Conservation (phyloP, 2,329 filamentous ascomycete species). For the Rhynchosporium agropyri region DNA sequence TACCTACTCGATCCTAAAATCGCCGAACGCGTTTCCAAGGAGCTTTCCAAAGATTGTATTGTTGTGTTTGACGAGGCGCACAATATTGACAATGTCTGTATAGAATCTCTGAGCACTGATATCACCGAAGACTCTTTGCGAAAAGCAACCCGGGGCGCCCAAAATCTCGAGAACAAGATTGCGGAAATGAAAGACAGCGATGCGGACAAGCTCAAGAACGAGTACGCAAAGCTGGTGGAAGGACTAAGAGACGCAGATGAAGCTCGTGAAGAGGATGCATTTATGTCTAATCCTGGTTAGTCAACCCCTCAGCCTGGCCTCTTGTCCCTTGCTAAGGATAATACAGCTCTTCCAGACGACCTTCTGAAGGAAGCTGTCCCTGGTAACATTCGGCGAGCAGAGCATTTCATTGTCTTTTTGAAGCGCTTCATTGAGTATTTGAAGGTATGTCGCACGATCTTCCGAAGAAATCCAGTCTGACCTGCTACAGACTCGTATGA, state of each 20-base stretch:
- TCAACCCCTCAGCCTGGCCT: neutral
- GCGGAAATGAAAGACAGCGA: conserved; percentile 95
- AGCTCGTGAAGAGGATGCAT: conserved; percentile 87
- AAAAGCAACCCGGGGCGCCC: conserved; percentile 86
- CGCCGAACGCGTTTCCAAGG: conserved; percentile 78
- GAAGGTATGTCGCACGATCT: conserved; percentile 53
- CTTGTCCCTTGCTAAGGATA: conserved; percentile 20
- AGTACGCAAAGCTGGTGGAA: conserved; percentile 94
- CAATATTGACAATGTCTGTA: conserved; percentile 99
- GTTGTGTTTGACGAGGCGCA: conserved; percentile 98
- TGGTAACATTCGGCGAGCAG: conserved; percentile 91
- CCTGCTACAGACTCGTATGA: conserved; percentile 81
- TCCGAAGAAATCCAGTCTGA: conserved; percentile 20
- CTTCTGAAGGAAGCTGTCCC: conserved; percentile 93
- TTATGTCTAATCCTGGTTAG: conserved; percentile 84
- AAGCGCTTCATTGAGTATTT: conserved; percentile 98
- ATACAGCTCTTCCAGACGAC: conserved; percentile 79
- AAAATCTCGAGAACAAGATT: conserved; percentile 88
- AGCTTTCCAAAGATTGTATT: conserved; percentile 97
- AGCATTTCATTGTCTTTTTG: conserved; percentile 93
- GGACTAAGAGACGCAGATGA: conserved; percentile 87
- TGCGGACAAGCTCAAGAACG: conserved; percentile 88
- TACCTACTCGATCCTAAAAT: conserved; percentile 98
- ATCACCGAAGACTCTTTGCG: conserved; percentile 92
- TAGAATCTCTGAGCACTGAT: conserved; percentile 95